Evolutionary conservation across 352 stramenopile genomes (phyloP), one percentile per base, ranked within the genome.

Genomic region (Phytophthora brassicae): DNA sequence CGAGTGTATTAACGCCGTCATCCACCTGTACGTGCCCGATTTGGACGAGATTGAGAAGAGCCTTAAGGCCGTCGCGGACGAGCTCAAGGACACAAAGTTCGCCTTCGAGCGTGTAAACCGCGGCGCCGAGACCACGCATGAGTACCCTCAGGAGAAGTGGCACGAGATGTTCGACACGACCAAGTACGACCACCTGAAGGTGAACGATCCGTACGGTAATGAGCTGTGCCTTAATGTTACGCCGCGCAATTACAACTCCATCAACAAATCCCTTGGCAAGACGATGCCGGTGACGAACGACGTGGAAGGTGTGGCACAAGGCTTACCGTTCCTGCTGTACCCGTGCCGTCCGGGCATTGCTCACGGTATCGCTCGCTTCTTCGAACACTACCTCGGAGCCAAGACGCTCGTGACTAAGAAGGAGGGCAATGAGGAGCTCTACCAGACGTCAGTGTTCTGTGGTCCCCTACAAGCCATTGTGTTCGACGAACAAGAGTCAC

Each of bases 201-300:
- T 79, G 43, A 75, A 72, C 48, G 79, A 86, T 55, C 81, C 81
- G 48, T 88, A 84, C 50, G 76, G 79, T 19, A 90, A 88, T 45
- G 61, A 81, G 56, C 61, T 90, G 38, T 61, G 67, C 20, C 63
- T 87, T 36, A 70, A 84, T 51, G 66, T 83, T 36, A 87, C 81
- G 33, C 81, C 81, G 17, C 63, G 64, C 23, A 61, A 86, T 49
- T 90, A 88, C 66, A 75, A 75, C 61, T 77, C 70, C n/a, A 77
- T 84, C 54, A 82, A 79, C 58, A 49, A 76, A 66, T 82, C 76
- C 47, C 60, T 87, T 26, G 81, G 81, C 20, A 75, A 77, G 31
- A 66, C 74, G 46, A 58, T 87, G 45, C 79, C 79, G 13, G 68
- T 84, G 43, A 78, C 70, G 9, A 67, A 71, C 29, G 71, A 77